phyloP scores from a whole-genome alignment of 768 basidiomycete genomes.

The Mycena latifolia region DNA sequence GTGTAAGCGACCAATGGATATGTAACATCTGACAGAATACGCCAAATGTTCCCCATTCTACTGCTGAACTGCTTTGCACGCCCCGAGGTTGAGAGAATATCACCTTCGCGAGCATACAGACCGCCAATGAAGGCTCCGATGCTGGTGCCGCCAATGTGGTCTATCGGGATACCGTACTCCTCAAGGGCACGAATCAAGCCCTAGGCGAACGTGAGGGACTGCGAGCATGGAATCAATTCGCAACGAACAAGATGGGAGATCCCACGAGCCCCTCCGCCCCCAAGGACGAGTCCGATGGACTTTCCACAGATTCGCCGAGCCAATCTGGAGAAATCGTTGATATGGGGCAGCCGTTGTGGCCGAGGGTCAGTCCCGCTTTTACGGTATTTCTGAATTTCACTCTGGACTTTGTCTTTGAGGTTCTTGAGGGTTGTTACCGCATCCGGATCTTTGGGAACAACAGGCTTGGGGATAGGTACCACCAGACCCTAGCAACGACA shows the following conservation, averaged over 20 bases:
- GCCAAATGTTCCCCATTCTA: constrained; percentile 95
- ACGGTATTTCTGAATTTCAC: constrained; percentile 89
- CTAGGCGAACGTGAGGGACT: constrained; percentile 52
- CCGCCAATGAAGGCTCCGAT: constrained; percentile 96
- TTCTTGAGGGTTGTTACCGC: constrained; percentile 92
- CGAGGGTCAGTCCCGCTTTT: constrained; percentile 70
- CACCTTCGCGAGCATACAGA: constrained; percentile 94
- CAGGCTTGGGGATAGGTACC: constrained; percentile 70
- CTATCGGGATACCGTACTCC: constrained; percentile 93
- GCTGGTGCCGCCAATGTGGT: constrained; percentile 91
- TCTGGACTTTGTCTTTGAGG: constrained; percentile 93
- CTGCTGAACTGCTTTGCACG: constrained; percentile 93
- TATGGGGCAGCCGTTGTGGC: constrained; percentile 83
- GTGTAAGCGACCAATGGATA: constrained; percentile 95
- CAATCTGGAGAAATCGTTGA: constrained; percentile 92
- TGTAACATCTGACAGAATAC: constrained; percentile 93
- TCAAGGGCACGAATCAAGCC: constrained; percentile 94
- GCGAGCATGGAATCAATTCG: constrained; percentile 1
- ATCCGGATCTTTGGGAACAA: constrained; percentile 82
- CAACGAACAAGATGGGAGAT: constrained; percentile 56
- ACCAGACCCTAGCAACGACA: constrained; percentile 72
- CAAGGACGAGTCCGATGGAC: constrained; percentile 93
- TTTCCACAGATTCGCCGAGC: constrained; percentile 93
- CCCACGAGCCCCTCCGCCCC: constrained; percentile 96
- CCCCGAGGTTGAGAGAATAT: constrained; percentile 86